These are phyloP conservation scores for Aspergillus transmontanensis DNA, from an alignment of 2,329 filamentous ascomycete genomes.

Conservation along the genomic window DNA sequence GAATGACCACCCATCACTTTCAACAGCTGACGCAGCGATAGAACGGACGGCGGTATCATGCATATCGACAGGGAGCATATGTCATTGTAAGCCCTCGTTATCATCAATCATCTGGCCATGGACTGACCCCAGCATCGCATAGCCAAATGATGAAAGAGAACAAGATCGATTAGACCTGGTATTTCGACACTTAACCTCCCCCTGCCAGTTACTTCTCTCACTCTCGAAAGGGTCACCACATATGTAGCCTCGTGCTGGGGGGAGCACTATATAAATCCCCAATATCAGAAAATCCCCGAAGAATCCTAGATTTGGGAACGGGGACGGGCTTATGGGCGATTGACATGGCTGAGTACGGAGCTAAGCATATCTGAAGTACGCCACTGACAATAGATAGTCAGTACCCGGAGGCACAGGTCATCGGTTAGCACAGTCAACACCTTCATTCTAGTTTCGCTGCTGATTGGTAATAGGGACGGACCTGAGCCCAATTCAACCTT, in stretches of 20 bases:
- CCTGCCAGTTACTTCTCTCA: neutral
- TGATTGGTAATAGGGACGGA: conserved; percentile 25
- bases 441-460: neutral
- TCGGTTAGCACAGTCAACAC: conserved; percentile 14
- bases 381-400: conserved; percentile 14
- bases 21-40: conserved; percentile 7
- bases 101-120: neutral
- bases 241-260: conserved; percentile 32
- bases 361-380: neutral
- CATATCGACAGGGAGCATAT: conserved; percentile 27
- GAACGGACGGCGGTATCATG: conserved; percentile 30
- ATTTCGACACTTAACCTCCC: neutral
- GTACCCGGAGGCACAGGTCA: conserved; percentile 27
- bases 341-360: conserved; percentile 34
- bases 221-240: conserved; percentile 28
- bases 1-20: neutral
- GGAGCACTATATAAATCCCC: conserved; percentile 35
- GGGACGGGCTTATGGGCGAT: conserved; percentile 44
- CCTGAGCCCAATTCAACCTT: conserved; percentile 30
- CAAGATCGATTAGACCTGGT: conserved; percentile 38
- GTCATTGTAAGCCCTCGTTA: conserved; percentile 18
- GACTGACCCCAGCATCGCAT: neutral
- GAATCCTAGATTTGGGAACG: conserved; percentile 44
- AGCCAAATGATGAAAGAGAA: conserved; percentile 40
- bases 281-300: conserved; percentile 24